Base-by-base conservation (phyloP, 2,329 filamentous ascomycete genomes). In the Phaeosphaeriaceae sp. region DNA sequence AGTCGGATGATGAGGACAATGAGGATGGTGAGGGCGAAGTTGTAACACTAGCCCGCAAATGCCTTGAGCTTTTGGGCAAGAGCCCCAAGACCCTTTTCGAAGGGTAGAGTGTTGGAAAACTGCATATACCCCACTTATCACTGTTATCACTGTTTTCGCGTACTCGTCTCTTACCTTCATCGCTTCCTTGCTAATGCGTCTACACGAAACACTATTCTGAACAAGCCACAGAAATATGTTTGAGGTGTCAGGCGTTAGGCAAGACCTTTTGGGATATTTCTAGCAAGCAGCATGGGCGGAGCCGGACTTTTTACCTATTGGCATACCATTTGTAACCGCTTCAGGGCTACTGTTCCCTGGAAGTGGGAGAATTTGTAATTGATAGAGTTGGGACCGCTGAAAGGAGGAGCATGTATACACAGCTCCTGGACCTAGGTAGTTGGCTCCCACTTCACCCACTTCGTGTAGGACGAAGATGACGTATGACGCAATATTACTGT, bases 21-120 rank as follows among this genome's bases (percentile, higher is more conserved):
- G 92, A 96, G 63, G 92, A 96, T 51, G 92, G 94, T 37, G 92
- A 97, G 72, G 90, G 88, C 48, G 93, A 97, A 73, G 92, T 97
- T 36, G 90, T 97, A 57, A 92, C 87, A 60, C 83, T 99, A 61
- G 93, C 94, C 18, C 89, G 93, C 67, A 85, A 92, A 63, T 97
- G 92, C 71, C 81, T 97, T 33, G 93, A 97, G 74, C 82, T 96
- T 3, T 78, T 96, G 28, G 90, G 89, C 42, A 88, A 90, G 72
- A 86, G 82, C 65, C 86, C 88, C 26, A 93, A 93, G 75, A 81
- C 87, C 39, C 87, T 95, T 59, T 90, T 94, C 57, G 91, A 96
- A 74, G 89, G 89, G 33, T 94, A 60, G 73, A 53, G 13, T 23
- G 26, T 40, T 41, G 48, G 45, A 44, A 37, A 18, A 48, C 54